Evolutionary conservation across 345 rosid species (phyloP), one percentile per base, ranked within the genome.

Genomic region (Moricandia arvensis): DNA sequence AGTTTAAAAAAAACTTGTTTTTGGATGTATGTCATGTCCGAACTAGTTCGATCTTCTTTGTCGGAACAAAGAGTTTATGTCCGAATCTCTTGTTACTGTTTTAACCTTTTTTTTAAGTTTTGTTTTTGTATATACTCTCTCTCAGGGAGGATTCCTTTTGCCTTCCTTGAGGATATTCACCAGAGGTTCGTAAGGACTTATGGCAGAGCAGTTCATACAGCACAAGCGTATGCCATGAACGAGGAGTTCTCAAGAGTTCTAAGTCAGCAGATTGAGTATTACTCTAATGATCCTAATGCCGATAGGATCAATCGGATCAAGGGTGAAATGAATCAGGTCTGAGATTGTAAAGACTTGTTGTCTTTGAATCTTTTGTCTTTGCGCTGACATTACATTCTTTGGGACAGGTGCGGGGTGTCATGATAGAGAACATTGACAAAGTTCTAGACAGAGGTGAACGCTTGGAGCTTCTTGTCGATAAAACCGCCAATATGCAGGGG

Each of bases 251-350:
- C 99, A 0, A 87, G 98, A 86, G 97, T 92, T 70, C 85, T 95
- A 77, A 97, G 85, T 81, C 98, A 92, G 83, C 98, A 95, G 84
- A 95, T 95, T 94, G 99, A 89, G 71, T 90, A 90, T 66, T 95
- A 89, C 87, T 92, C 99, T 31, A 89, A 90, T 75, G 91, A 92
- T 80, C 99, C 94, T 33, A 88, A 85, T 70, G 91, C 94, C 16
- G 97, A 95, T 74, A 86, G 96, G 54, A 90, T 95, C 63, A 88
- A 75, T 71, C 93, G 97, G 74, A 90, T 92, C 24, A 87, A 93
- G 79, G 96, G 91, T 16, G 94, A 92, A 87, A 91, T 92, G 83
- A 81, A 75, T 53, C 97, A 95, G 98, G 99, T 79, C 45, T 15
- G 18, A 45, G n/a, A 15, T 45, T 62, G 37, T 55, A 83, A 90